Conservation (phyloP, 257 asterid genomes). For the Knoxia roxburghii region DNA sequence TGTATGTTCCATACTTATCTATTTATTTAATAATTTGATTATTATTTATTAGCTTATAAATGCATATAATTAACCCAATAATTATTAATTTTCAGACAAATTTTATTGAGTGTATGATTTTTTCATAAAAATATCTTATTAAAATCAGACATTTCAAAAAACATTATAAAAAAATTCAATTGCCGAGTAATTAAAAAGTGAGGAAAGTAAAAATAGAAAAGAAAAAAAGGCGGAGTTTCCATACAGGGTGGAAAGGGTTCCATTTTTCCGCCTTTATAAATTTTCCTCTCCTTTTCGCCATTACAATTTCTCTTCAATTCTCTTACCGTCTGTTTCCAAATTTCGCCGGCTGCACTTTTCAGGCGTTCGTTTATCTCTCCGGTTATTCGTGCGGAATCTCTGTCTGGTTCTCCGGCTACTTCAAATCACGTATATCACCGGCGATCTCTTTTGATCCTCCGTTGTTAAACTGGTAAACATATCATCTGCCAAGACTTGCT, state of each 20-base stretch:
- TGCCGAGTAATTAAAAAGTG: background rate
- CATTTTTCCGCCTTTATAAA: conserved; percentile 15
- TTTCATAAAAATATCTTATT: no score
- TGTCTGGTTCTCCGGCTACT: conserved; percentile 15
- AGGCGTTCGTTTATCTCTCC: background rate
- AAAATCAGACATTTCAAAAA: no score
- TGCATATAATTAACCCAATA: no score
- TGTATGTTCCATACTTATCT: no score
- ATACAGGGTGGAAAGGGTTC: conserved; percentile 16
- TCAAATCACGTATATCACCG: conserved; percentile 16
- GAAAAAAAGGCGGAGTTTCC: background rate
- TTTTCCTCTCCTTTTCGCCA: background rate
- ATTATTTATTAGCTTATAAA: no score
- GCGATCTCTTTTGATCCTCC: conserved; percentile 22
- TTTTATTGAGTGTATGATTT: no score
- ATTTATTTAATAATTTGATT: no score
- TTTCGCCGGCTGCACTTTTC: conserved; percentile 24
- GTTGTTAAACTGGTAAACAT: conserved; percentile 23
- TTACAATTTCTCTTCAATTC: conserved; percentile 9
- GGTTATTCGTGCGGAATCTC: background rate
- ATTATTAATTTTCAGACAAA: no score
- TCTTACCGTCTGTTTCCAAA: conserved; percentile 12
- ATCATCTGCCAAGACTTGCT: background rate
- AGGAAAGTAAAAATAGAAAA: background rate
- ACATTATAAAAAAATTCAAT: background rate